Evolutionary conservation across 495 filamentous ascomycete genomes (phyloP).

Genomic region (Penicillium nucicola): DNA sequence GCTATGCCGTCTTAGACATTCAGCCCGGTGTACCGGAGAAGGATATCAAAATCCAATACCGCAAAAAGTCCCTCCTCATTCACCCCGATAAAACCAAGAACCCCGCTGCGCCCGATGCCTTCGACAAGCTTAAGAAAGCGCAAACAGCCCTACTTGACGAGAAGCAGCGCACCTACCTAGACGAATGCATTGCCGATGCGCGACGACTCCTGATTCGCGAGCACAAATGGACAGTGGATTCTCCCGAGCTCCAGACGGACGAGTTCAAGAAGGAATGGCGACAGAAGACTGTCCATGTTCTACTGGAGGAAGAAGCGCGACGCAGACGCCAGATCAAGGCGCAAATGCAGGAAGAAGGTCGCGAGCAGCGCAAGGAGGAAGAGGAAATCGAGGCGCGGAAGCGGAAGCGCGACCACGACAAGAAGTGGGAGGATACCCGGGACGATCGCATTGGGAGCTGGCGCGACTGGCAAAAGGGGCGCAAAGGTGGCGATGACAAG

Average conservation of each 20-base stretch:
- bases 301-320: slow-evolving; percentile 89
- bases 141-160: slow-evolving; percentile 90
- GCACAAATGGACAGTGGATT: slow-evolving; percentile 87
- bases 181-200: slow-evolving; percentile 94
- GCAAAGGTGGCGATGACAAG: slow-evolving; percentile 49
- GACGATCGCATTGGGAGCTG: slow-evolving; percentile 92
- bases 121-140: slow-evolving; percentile 94
- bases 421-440: slow-evolving; percentile 89
- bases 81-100: slow-evolving; percentile 98
- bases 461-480: slow-evolving; percentile 82
- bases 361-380: slow-evolving; percentile 82
- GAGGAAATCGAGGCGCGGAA: slow-evolving; percentile 85
- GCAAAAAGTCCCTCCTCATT: slow-evolving; percentile 95
- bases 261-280: slow-evolving; percentile 83
- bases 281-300: slow-evolving; percentile 84
- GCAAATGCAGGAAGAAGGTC: slow-evolving; percentile 93
- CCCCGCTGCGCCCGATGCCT: slow-evolving; percentile 86
- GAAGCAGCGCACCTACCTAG: slow-evolving; percentile 78
- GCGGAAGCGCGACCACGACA: slow-evolving; percentile 87
- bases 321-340: slow-evolving; percentile 84
- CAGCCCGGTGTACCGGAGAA: slow-evolving; percentile 93
- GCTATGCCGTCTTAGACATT: slow-evolving; percentile 92
- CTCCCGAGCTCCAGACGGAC: slow-evolving; percentile 71
- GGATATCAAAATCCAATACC: slow-evolving; percentile 92
- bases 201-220: slow-evolving; percentile 92